phyloP scores from a whole-genome alignment of 2,329 filamentous ascomycete species.

The Aciculosporium take region DNA sequence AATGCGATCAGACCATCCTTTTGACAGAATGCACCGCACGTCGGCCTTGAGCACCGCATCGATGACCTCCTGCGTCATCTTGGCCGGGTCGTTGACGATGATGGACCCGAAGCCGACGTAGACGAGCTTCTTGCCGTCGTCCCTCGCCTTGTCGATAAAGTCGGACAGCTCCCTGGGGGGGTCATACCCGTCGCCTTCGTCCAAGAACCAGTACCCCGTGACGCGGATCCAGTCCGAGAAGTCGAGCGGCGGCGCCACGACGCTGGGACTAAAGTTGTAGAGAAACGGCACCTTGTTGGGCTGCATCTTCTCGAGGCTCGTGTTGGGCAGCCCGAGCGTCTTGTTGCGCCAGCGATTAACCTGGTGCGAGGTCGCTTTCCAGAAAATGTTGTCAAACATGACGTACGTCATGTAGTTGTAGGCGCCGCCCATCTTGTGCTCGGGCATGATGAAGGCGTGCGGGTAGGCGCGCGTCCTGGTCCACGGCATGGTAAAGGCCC shows the following conservation, averaged over 20 bases:
- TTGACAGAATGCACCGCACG: conserved; percentile 86
- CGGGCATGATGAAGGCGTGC: conserved; percentile 86
- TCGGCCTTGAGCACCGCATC: conserved; percentile 84
- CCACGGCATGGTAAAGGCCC: conserved; percentile 98
- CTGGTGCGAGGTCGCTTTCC: conserved; percentile 82
- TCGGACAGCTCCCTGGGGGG: conserved; percentile 61
- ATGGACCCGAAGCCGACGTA: conserved; percentile 97
- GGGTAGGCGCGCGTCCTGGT: conserved; percentile 90
- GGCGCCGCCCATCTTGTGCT: conserved; percentile 83
- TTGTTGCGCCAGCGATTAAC: conserved; percentile 87
- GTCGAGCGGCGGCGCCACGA: conserved; percentile 87
- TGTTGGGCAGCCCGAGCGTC: conserved; percentile 63
- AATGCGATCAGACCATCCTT: conserved; percentile 85
- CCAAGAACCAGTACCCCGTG: conserved; percentile 95
- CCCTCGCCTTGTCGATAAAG: conserved; percentile 73
- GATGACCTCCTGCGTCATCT: conserved; percentile 83
- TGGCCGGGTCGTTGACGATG: conserved; percentile 76
- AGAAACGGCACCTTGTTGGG: conserved; percentile 95
- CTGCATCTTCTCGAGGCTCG: conserved; percentile 79
- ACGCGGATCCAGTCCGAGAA: conserved; percentile 97
- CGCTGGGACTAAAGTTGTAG: conserved; percentile 90
- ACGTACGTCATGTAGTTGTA: conserved; percentile 95
- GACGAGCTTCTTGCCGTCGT: conserved; percentile 78
- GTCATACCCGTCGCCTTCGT: conserved; percentile 56
- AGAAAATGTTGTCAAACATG: conserved; percentile 94